phyloP scores from a whole-genome alignment of 1,284 basidiomycete species.

The Lignosus rhinocerotis region DNA sequence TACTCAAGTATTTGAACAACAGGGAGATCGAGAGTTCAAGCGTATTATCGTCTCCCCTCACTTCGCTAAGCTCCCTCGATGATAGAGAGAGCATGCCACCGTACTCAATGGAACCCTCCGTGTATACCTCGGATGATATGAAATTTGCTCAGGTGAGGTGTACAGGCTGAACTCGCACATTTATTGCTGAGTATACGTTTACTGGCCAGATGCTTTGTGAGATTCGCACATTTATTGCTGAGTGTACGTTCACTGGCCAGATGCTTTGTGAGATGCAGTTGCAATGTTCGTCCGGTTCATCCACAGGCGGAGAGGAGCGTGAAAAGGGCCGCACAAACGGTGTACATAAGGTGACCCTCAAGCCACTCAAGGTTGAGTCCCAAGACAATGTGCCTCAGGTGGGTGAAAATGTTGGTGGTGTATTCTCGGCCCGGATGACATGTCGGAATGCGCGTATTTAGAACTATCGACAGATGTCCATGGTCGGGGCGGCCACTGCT shows the following conservation, averaged over 20 bases:
- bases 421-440: not conserved
- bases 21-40: constrained; percentile 39
- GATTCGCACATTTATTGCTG: not conserved
- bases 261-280: constrained; percentile 22
- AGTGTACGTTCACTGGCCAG: not conserved
- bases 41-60: constrained; percentile 68
- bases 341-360: not conserved
- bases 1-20: not conserved
- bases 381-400: constrained; percentile 1
- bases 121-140: constrained; percentile 41
- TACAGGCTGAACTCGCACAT: not conserved
- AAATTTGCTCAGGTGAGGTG: constrained; percentile 38
- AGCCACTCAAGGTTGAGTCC: constrained; percentile 4
- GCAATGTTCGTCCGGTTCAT: constrained; percentile 5
- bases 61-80: constrained; percentile 72
- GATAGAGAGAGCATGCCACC: constrained; percentile 48
- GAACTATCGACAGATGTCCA: not conserved
- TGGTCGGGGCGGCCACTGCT: not conserved
- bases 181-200: not conserved
- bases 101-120: constrained; percentile 19
- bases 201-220: constrained; percentile 20
- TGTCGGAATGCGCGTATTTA: not conserved
- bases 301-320: not conserved
- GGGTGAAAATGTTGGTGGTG: not conserved
- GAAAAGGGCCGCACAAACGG: not conserved